phyloP scores from a whole-genome alignment of 2,329 filamentous ascomycete species.

The Fusarium acutatum region DNA sequence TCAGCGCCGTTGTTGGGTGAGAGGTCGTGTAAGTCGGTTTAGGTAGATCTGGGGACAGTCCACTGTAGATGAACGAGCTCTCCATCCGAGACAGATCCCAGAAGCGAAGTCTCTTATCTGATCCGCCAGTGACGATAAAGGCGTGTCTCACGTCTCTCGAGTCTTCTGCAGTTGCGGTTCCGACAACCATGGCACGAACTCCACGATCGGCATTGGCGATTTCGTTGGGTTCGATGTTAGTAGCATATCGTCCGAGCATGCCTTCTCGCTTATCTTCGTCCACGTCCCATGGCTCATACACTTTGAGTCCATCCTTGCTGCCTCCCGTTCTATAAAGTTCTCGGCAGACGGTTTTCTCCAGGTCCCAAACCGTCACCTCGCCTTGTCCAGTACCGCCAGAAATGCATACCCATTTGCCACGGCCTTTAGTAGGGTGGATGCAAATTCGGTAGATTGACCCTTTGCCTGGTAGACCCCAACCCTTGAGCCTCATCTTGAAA shows the following conservation, averaged over 20 bases:
- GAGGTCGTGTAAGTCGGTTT: slow-evolving; percentile 76
- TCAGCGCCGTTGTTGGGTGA: slow-evolving; percentile 69
- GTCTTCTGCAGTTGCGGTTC: slow-evolving; percentile 75
- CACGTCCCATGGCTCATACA: slow-evolving; percentile 85
- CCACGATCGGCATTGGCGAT: slow-evolving; percentile 68
- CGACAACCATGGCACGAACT: slow-evolving; percentile 78
- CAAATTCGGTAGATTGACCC: slow-evolving; percentile 81
- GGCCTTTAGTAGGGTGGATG: slow-evolving; percentile 80
- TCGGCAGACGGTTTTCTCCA: slow-evolving; percentile 87
- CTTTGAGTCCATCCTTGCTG: slow-evolving; percentile 66
- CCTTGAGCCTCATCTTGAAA: slow-evolving; percentile 88
- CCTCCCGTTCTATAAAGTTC: slow-evolving; percentile 84
- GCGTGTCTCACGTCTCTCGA: slow-evolving; percentile 78
- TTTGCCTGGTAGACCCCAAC: slow-evolving; percentile 86
- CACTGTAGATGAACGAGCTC: slow-evolving; percentile 81
- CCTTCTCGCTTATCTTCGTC: slow-evolving; percentile 89
- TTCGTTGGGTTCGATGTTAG: slow-evolving; percentile 70
- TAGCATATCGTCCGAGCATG: slow-evolving; percentile 87
- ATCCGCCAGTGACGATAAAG: slow-evolving; percentile 87
- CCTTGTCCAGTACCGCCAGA: slow-evolving; percentile 86
- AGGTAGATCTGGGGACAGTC: slow-evolving; percentile 73
- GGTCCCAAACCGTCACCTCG: slow-evolving; percentile 94
- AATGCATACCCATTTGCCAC: slow-evolving; percentile 86
- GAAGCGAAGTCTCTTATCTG: slow-evolving; percentile 90
- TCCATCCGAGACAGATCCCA: slow-evolving; percentile 89